Percentiles rank a stretch among this genome's conserved stretches.
Evolutionary conservation across 202 grass and related monocot species (phyloP).

Genomic region (Tripidium arundinaceum): DNA sequence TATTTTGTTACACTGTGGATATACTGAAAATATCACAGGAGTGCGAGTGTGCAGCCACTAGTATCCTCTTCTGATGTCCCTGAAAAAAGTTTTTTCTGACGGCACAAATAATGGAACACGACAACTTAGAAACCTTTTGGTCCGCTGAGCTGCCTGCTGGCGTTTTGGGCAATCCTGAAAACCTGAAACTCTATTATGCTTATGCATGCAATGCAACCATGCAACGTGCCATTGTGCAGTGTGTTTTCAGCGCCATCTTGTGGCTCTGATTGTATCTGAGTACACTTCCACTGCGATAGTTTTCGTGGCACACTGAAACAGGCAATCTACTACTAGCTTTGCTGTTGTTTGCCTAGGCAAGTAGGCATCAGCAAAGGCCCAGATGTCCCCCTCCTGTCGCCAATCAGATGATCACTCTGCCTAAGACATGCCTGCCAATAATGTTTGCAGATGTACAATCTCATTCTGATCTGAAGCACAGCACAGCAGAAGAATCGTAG

Average conservation of each 20-base stretch:
- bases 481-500: neutral
- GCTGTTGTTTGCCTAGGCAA: neutral
- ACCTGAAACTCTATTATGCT: neutral
- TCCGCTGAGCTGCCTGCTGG: neutral
- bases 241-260: neutral
- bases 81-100: neutral
- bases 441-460: too few relatives aligned
- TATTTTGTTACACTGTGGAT: neutral
- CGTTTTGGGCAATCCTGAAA: too few relatives aligned
- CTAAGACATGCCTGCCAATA: neutral
- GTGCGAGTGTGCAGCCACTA: neutral
- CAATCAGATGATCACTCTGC: neutral
- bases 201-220: neutral
- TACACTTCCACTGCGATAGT: neutral
- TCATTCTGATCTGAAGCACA: too few relatives aligned
- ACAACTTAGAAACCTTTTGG: neutral
- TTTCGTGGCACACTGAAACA: slow-evolving; percentile 9
- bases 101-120: neutral
- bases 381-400: neutral
- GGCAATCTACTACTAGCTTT: neutral
- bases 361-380: neutral
- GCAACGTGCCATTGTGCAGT: neutral
- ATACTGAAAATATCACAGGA: neutral
- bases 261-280: neutral
- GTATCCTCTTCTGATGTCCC: neutral